phyloP scores from a whole-genome alignment of 306 rosid species.

The Lathyrus tuberosus region DNA sequence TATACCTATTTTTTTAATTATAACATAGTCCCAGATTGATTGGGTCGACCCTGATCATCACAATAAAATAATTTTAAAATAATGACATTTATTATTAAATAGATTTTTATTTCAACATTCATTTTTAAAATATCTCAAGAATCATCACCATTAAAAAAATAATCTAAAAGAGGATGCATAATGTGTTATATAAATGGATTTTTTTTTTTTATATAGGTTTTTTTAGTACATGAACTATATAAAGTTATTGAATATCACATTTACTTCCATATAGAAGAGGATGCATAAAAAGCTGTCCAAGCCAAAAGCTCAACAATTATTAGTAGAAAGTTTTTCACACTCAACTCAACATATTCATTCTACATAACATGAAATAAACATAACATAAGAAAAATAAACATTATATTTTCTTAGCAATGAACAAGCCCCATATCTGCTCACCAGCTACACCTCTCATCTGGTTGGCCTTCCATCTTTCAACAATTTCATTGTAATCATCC shows the following conservation, averaged over 20 bases:
- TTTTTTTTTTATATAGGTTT: too few species aligned
- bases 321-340: conserved; percentile 22
- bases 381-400: conserved; percentile 2
- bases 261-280: conserved; percentile 19
- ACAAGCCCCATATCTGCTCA: conserved; percentile 71
- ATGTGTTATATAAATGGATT: too few species aligned
- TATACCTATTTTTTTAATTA: too few species aligned
- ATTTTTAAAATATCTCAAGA: too few species aligned
- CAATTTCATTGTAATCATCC: conserved; percentile 63
- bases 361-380: conserved; percentile 4
- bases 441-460: conserved; percentile 57
- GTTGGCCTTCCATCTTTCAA: conserved; percentile 67
- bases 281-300: conserved; percentile 2
- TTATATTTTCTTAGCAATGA: conserved; percentile 78
- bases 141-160: too few species aligned
- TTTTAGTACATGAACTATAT: too few species aligned
- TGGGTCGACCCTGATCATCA: too few species aligned
- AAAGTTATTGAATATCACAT: neutral
- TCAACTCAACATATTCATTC: conserved; percentile 11
- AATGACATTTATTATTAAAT: too few species aligned
- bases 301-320: neutral
- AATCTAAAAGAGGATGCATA: too few species aligned
- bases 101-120: too few species aligned
- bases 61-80: too few species aligned
- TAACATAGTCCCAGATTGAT: too few species aligned